Percentiles rank a stretch among this genome's conserved stretches.
phyloP scores from a whole-genome alignment of 2,329 filamentous ascomycete genomes.

The Fusarium devonianum region DNA sequence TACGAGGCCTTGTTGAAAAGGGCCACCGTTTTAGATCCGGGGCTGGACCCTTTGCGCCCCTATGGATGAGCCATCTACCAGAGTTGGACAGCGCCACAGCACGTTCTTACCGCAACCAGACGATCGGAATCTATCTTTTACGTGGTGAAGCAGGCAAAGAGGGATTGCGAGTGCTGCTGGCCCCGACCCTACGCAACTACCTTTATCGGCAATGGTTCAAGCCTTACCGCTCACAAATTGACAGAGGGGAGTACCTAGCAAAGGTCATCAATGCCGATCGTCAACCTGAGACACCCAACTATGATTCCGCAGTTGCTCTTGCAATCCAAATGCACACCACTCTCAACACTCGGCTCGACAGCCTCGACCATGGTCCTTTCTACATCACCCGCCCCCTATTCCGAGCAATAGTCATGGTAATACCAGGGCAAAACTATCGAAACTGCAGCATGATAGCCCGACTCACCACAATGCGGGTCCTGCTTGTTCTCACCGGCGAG shows the following conservation, averaged over 20 bases:
- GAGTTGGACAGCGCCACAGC: background rate
- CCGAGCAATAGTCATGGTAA: constrained; percentile 2
- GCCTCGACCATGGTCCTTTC: background rate
- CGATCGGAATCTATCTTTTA: constrained; percentile 1
- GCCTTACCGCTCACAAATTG: constrained; percentile 7
- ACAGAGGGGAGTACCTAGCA: background rate
- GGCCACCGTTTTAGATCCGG: background rate
- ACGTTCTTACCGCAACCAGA: constrained; percentile 5
- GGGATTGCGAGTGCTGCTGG: background rate
- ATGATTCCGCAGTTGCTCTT: background rate
- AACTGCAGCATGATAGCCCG: background rate
- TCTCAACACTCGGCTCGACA: constrained; percentile 4
- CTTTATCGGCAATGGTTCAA: constrained; percentile 10
- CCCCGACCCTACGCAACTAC: constrained; percentile 2
- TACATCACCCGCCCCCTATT: constrained; percentile 9
- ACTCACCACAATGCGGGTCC: background rate
- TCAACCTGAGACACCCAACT: background rate
- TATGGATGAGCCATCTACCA: background rate
- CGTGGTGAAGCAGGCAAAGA: background rate
- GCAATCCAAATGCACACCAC: background rate
- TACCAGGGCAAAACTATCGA: constrained; percentile 1
- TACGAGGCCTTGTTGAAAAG: background rate
- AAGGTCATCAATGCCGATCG: background rate
- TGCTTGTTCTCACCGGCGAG: constrained; percentile 4
- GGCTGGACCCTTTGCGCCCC: too few species aligned